Evolutionary conservation across 345 rosid genomes (phyloP), one percentile per base, ranked within the genome.

Genomic region (Nasturtium officinale): DNA sequence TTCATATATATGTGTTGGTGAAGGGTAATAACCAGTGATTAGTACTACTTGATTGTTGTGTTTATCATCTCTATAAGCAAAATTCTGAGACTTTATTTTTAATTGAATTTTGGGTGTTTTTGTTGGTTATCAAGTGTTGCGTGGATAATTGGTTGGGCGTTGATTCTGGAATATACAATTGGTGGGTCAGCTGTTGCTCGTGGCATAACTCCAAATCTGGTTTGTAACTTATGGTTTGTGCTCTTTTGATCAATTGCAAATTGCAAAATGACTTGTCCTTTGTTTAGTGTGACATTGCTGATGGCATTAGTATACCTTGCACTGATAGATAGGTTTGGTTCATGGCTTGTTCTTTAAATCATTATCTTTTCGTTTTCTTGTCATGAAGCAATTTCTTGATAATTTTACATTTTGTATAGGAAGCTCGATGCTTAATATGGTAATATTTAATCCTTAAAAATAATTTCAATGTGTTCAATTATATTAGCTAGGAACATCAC

Each of bases 161-260:
- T 95, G 53, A 85, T 95, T 69, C 83, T 95, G 51, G 99, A 95
- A 81, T 95, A 95, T 73, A 88, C 99, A 9, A 89, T 95, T 76
- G 96, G 99, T 63, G 97, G 99, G 21, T 81, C 99, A 7, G 93
- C 99, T 9, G 90, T 91, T 80, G 99, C 97, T 47, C 94, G 96
- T 29, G 96, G 96, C 84, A 85, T 90, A 66, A 83, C 96, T n/a
- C 96, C 96, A 13, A 90, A 88, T 84, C 84, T 90, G 89, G 96
- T 90, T 9, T 51, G 71, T 53, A 72, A 47, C 61, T 47, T 65
- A 53, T 29, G 30, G 20, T 32, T 51, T 26, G 9, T 47, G 38
- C 53, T 12, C 29, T 72, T 45, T 63, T 5, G 8, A 6, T 69
- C 10, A 30, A 4, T 32, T 70, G 23, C 7, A 5, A 46, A 7